Conservation (phyloP, 2,329 filamentous ascomycete genomes). For the Fusarium sp. region DNA sequence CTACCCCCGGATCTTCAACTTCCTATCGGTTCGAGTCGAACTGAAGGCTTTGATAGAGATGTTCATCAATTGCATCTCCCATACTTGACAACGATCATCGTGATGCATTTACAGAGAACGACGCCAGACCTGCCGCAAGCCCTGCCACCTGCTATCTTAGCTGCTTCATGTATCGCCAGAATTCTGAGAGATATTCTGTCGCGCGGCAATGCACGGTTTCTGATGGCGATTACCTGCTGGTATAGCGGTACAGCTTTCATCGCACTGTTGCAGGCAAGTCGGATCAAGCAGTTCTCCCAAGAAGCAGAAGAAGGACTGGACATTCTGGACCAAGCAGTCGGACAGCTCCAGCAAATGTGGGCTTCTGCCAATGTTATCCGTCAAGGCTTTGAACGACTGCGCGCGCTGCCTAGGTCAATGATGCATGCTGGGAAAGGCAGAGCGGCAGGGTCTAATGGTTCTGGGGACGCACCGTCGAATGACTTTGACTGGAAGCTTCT, state of each 20-base stretch:
- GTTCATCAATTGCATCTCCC: slow-evolving; percentile 55
- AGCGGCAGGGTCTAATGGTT: background rate
- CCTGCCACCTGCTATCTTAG: slow-evolving; percentile 28
- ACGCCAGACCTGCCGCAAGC: slow-evolving; percentile 49
- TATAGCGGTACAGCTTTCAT: slow-evolving; percentile 55
- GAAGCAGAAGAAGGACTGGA: slow-evolving; percentile 35
- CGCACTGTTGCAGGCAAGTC: slow-evolving; percentile 51
- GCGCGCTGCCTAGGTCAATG: slow-evolving; percentile 15
- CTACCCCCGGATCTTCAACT: slow-evolving; percentile 32
- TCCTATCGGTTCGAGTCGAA: slow-evolving; percentile 13
- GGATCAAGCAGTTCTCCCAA: slow-evolving; percentile 29
- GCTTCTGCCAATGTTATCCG: slow-evolving; percentile 36
- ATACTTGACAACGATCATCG: slow-evolving; percentile 54
- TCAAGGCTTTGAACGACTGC: slow-evolving; percentile 36
- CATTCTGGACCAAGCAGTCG: slow-evolving; percentile 32
- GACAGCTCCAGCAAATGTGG: slow-evolving; percentile 38
- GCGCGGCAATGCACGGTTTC: slow-evolving; percentile 52
- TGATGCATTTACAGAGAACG: slow-evolving; percentile 51
- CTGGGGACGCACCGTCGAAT: background rate
- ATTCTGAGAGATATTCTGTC: slow-evolving; percentile 51
- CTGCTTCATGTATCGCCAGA: slow-evolving; percentile 35
- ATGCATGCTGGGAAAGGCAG: slow-evolving; percentile 9
- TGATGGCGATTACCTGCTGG: slow-evolving; percentile 57
- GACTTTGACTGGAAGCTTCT: slow-evolving; percentile 30
- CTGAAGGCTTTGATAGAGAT: slow-evolving; percentile 52